phyloP scores from a whole-genome alignment of 495 filamentous ascomycete species.

The Aspergillus panamensis region DNA sequence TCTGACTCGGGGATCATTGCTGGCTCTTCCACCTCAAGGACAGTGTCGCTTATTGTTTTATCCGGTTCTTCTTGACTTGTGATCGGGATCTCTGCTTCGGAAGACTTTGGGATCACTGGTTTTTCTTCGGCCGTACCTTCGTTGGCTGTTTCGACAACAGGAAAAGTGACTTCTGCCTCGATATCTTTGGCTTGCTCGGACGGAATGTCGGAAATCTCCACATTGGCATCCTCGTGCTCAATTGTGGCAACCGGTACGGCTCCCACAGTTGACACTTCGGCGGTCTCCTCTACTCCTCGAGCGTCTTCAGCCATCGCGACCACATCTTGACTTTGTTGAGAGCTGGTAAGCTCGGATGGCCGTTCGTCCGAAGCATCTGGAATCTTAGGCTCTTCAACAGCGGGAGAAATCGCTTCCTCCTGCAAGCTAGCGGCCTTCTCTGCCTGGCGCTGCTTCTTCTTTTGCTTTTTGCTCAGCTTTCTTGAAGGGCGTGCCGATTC shows the following conservation, averaged over 20 bases:
- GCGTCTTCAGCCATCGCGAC: neutral
- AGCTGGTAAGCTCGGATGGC: neutral
- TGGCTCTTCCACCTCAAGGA: neutral
- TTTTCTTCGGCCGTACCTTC: neutral
- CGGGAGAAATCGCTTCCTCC: constrained; percentile 8
- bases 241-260: neutral
- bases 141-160: neutral
- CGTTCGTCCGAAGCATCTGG: neutral
- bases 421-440: constrained; percentile 9
- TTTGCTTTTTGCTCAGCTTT: constrained; percentile 34
- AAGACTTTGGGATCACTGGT: neutral
- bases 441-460: constrained; percentile 29
- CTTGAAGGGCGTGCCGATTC: constrained; percentile 19
- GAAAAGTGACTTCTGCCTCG: neutral
- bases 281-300: neutral
- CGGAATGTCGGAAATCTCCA: neutral
- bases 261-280: neutral
- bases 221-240: neutral
- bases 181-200: constrained; percentile 2
- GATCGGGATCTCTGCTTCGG: neutral
- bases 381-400: neutral
- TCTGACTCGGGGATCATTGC: neutral
- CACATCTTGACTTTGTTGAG: neutral
- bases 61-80: neutral
- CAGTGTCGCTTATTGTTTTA: neutral